Percentiles rank a stretch among this genome's conserved stretches.
These are phyloP conservation scores for Talaromyces thailandensis DNA, from an alignment of 495 filamentous ascomycete species.

Conservation along the genomic window DNA sequence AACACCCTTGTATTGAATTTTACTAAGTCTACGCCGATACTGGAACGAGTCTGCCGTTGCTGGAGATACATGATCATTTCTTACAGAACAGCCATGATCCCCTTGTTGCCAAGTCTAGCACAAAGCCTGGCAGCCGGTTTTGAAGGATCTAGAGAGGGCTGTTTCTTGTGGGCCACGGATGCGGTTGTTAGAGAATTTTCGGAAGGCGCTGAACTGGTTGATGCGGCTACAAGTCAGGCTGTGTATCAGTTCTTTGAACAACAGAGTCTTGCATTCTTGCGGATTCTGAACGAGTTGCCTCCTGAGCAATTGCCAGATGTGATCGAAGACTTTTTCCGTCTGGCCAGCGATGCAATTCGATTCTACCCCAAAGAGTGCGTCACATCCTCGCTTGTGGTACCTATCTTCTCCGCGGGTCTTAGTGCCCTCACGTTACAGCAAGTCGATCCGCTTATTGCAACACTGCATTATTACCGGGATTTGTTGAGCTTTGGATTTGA, in stretches of 20 bases:
- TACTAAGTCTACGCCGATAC: conserved; percentile 71
- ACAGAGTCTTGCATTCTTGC: conserved; percentile 79
- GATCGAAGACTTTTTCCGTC: conserved; percentile 97
- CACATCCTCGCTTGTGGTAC: conserved; percentile 61
- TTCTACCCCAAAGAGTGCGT: conserved; percentile 84
- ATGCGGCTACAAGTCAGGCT: conserved; percentile 68
- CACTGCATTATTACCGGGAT: conserved; percentile 89
- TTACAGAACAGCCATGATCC: conserved; percentile 80
- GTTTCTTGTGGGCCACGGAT: conserved; percentile 95
- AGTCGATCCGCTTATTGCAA: conserved; percentile 79
- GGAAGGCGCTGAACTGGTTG: conserved; percentile 76
- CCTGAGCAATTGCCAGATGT: conserved; percentile 90
- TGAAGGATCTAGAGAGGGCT: conserved; percentile 77
- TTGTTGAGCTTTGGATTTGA: conserved; percentile 80
- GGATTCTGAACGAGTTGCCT: conserved; percentile 75
- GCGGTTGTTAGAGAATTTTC: conserved; percentile 93
- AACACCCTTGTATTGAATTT: conserved; percentile 79
- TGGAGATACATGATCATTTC: conserved; percentile 96
- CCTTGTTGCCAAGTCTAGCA: conserved; percentile 75
- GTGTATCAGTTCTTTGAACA: conserved; percentile 94
- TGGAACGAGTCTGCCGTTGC: conserved; percentile 87
- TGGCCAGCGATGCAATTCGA: conserved; percentile 80
- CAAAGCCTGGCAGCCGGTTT: conserved; percentile 82
- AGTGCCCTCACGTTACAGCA: conserved; percentile 81
- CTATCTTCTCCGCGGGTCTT: conserved; percentile 79